Evolutionary conservation across 179 eudicot genomes (phyloP), one percentile per base, ranked within the genome.

Genomic region (Gypsophila paniculata): DNA sequence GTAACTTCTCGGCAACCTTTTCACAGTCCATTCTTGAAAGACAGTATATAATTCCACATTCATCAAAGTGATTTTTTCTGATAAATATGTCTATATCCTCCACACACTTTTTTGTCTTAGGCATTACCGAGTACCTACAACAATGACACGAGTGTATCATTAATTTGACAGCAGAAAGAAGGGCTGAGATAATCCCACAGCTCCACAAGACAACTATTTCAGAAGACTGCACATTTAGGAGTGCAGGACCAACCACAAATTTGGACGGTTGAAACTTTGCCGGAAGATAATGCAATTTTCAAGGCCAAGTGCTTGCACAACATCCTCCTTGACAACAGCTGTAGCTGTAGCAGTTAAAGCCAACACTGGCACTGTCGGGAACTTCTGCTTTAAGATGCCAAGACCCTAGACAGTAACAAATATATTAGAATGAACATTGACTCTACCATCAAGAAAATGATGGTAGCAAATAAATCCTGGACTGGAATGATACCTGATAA

Each of bases 301-400:
- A 68, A 95, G 97, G 77, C 97, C 99, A 75, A 95, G 97, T 75
- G 99, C 99, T 78, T 90, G 99, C 80, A 95, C 97, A 75, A 95
- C 99, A 88, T 95, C 99, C 75, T 95, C 99, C 82, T 92, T 95
- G 34, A 95, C 99, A 76, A 96, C 92, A 62, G 89, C 82, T 46
- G 99, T 94, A 68, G 99, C 99, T 46, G 99, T 94, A 25, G 99
- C 99, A 73, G 99, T 94, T 78, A 94, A 85, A 75, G 99, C 99
- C 78, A 94, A 77, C 44, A 94, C 97, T 42, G 99, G 99, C 66
- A 87, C 82, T 49, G 62, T 80, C 42, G 99, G 97, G 73, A 88
- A 94, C 82, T 86, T 92, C 69, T 90, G 96, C 77, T 94, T 94
- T 81, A 94, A 82, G 76, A 94, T 86, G 59, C 99, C 99, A 76